Evolutionary conservation across 768 basidiomycete species (phyloP).

Genomic region (Tephrocybe sp.): DNA sequence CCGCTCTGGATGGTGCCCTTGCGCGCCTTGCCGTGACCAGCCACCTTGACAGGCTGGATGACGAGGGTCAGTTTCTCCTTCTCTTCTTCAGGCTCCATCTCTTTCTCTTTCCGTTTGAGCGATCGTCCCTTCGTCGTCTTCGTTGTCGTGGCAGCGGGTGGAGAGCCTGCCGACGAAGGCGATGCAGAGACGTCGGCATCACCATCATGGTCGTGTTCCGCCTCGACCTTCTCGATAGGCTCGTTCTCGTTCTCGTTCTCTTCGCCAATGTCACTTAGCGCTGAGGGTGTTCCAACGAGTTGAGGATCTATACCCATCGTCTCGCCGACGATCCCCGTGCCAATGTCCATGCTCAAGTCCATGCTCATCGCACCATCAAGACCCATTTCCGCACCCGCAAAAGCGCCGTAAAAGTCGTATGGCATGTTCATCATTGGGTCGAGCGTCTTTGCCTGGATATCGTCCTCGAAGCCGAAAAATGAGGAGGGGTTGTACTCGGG

Average conservation of each 20-base stretch:
- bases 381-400: slow-evolving; percentile 26
- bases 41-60: slow-evolving; percentile 55
- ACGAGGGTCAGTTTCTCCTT: slow-evolving; percentile 41
- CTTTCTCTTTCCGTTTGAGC: slow-evolving; percentile 10
- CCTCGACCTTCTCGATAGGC: slow-evolving; percentile 13
- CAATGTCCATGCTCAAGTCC: slow-evolving; percentile 14
- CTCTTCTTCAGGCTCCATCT: slow-evolving; percentile 25
- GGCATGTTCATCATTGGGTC: slow-evolving; percentile 26
- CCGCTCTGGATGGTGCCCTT: slow-evolving; percentile 74
- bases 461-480: slow-evolving; percentile 47
- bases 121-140: slow-evolving; percentile 9
- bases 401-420: slow-evolving; percentile 42
- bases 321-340: slow-evolving; percentile 5
- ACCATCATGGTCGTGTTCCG: too few species aligned
- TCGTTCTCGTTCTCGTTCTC: slow-evolving; percentile 27
- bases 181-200: slow-evolving; percentile 17
- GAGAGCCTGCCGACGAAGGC: slow-evolving; percentile 15
- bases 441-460: slow-evolving; percentile 38
- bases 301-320: slow-evolving; percentile 66
- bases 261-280: slow-evolving; percentile 36
- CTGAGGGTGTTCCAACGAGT: slow-evolving; percentile 66
- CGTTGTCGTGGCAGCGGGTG: slow-evolving; percentile 7
- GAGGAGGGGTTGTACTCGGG: slow-evolving; percentile 36
- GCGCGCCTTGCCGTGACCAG: slow-evolving; percentile 59
- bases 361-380: slow-evolving; percentile 27